These are phyloP conservation scores for Stagonosporopsis vannaccii DNA, from an alignment of 2,329 filamentous ascomycete species.

Conservation along the genomic window DNA sequence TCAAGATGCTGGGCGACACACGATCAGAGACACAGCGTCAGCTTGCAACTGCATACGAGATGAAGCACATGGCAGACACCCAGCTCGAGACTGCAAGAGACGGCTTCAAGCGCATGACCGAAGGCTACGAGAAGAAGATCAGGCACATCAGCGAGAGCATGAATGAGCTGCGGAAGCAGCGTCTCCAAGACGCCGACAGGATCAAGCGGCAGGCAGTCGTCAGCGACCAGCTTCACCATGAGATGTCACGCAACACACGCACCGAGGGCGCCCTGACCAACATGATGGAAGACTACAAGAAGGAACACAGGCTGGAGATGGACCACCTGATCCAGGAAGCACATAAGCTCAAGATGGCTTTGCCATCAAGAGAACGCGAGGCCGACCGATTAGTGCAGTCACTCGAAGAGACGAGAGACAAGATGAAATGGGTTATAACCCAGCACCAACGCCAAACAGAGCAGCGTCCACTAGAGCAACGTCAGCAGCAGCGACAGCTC, in stretches of 20 bases:
- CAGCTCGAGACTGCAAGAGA: slow-evolving; percentile 73
- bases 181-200: slow-evolving; percentile 42
- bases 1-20: slow-evolving; percentile 69
- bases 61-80: slow-evolving; percentile 61
- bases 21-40: slow-evolving; percentile 66
- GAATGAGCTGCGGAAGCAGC: slow-evolving; percentile 39
- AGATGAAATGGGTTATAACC: slow-evolving; percentile 74
- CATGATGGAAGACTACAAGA: slow-evolving; percentile 71
- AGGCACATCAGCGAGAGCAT: slow-evolving; percentile 63
- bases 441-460: slow-evolving; percentile 41
- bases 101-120: slow-evolving; percentile 73
- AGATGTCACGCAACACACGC: slow-evolving; percentile 66
- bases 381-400: slow-evolving; percentile 67
- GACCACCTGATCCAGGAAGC: slow-evolving; percentile 66
- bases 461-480: slow-evolving; percentile 30
- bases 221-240: slow-evolving; percentile 75
- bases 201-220: slow-evolving; percentile 67
- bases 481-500: slow-evolving; percentile 32
- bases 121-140: slow-evolving; percentile 46
- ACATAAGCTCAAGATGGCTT: slow-evolving; percentile 61
- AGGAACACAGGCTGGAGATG: slow-evolving; percentile 68
- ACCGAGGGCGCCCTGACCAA: slow-evolving; percentile 69
- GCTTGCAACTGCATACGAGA: slow-evolving; percentile 64
- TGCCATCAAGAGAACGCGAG: slow-evolving; percentile 65
- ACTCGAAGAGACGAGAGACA: slow-evolving; percentile 66